Evolutionary conservation across 352 stramenopile species (phyloP), one percentile per base, ranked within the genome.

Genomic region (Phytophthora aleatoria): DNA sequence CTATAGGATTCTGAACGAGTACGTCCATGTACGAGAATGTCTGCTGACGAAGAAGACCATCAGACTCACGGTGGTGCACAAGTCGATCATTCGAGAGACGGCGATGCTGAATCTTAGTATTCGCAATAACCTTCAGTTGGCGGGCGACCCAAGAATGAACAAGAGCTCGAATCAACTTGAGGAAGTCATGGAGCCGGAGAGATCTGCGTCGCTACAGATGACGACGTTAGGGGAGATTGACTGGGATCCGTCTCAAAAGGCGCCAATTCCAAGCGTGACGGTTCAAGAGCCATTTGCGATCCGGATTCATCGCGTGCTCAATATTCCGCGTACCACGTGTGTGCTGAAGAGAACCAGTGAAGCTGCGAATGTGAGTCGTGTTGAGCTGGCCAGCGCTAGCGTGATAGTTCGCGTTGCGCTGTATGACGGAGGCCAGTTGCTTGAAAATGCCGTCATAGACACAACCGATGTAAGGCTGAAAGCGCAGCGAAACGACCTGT

Each of bases 1-100:
- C 0, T 89, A 81, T 43, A 74, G 85, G 11, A 79, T 87, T 26
- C 72, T 94, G 71, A 88, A 92, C 59, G 83, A 94, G 61, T 94
- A 94, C 61, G 85, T 92, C 51, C 83, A 92, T 42, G 83, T 94
- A 26, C 83, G 85, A 50, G 83, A 94, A 57, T 92, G 83, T 50
- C 51, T 92, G 44, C 54, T 94, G 53, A 88, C 79, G 2, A 94
- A 94, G 71, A 92, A 92, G 55, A 91, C 83, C 5, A 76, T 94
- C 12, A 75, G 85, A 2, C 67, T 94, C n/a, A 92, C 85, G 2
- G 69, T 94, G 24, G 76, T 94, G 12, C 83, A 92, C 57, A 80
- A 91, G 55, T 91, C 83, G 2, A 77, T 91, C n/a, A 94, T 94
- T 57, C 80, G 89, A 56, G 85, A 92, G 61, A 90, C 79, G 0